Conservation (phyloP, 495 filamentous ascomycete species). For the Cairneyella variabilis region DNA sequence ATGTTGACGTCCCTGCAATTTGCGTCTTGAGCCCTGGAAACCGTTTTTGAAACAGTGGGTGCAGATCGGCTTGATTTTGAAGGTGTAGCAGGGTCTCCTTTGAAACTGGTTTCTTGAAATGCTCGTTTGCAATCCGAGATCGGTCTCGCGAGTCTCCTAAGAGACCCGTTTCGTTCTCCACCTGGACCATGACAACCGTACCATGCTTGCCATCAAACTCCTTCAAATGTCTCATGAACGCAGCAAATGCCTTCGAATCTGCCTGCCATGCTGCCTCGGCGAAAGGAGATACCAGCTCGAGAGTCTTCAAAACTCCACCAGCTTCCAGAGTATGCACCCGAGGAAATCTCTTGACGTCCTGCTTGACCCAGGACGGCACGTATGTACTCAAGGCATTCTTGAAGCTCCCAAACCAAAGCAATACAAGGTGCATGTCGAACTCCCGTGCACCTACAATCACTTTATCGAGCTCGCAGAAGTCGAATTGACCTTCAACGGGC, state of each 20-base stretch:
- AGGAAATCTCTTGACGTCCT: slow-evolving; percentile 38
- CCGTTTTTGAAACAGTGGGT: slow-evolving; percentile 27
- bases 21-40: slow-evolving; percentile 31
- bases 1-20: slow-evolving; percentile 24
- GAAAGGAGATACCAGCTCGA: slow-evolving; percentile 36
- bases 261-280: slow-evolving; percentile 30
- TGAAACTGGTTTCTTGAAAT: slow-evolving; percentile 34
- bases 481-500: slow-evolving; percentile 41
- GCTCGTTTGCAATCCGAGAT: slow-evolving; percentile 31
- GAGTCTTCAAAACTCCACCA: slow-evolving; percentile 26
- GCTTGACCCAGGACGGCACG: slow-evolving; percentile 41
- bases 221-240: slow-evolving; percentile 37
- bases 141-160: slow-evolving; percentile 43
- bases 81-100: slow-evolving; percentile 31
- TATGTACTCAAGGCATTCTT: slow-evolving; percentile 46
- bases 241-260: slow-evolving; percentile 36
- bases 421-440: slow-evolving; percentile 37
- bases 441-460: slow-evolving; percentile 37
- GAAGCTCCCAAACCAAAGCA: slow-evolving; percentile 50
- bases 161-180: slow-evolving; percentile 45
- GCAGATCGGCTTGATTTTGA: slow-evolving; percentile 28
- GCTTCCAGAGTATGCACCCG: slow-evolving; percentile 31
- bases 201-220: slow-evolving; percentile 38
- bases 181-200: slow-evolving; percentile 46
- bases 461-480: slow-evolving; percentile 40